Evolutionary conservation across 768 basidiomycete genomes (phyloP).

Genomic region (Boletus pseudopeckii): DNA sequence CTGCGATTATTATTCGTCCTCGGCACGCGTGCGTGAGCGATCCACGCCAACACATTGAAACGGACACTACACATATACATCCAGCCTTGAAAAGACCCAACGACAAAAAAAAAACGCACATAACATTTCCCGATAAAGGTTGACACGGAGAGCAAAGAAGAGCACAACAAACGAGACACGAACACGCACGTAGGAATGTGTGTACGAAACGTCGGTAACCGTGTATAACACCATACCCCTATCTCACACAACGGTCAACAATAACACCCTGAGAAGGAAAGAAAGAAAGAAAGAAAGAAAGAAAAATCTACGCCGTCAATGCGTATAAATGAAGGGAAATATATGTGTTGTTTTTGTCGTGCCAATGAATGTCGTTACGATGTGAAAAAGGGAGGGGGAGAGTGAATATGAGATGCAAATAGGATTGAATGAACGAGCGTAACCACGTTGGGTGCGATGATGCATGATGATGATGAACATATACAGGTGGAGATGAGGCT

Average conservation of each 20-base stretch:
- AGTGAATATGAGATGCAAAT: conserved; percentile 13
- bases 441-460: conserved; percentile 11
- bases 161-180: conserved; percentile 1
- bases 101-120: background rate
- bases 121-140: conserved; percentile 1
- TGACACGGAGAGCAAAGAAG: background rate
- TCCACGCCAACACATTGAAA: background rate
- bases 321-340: background rate
- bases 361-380: conserved; percentile 4
- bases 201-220: conserved; percentile 6
- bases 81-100: background rate
- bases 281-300: background rate
- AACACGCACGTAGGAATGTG: conserved; percentile 1
- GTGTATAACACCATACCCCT: conserved; percentile 13
- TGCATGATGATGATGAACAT: conserved; percentile 16
- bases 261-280: conserved; percentile 8
- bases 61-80: background rate
- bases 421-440: conserved; percentile 12
- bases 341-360: conserved; percentile 3
- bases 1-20: background rate
- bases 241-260: conserved; percentile 6
- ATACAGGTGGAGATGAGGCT: conserved; percentile 1
- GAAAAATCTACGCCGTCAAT: conserved; percentile 12
- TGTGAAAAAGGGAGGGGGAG: background rate
- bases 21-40: background rate